Conservation (phyloP, 2,329 filamentous ascomycete genomes). For the Fusarium sp. region DNA sequence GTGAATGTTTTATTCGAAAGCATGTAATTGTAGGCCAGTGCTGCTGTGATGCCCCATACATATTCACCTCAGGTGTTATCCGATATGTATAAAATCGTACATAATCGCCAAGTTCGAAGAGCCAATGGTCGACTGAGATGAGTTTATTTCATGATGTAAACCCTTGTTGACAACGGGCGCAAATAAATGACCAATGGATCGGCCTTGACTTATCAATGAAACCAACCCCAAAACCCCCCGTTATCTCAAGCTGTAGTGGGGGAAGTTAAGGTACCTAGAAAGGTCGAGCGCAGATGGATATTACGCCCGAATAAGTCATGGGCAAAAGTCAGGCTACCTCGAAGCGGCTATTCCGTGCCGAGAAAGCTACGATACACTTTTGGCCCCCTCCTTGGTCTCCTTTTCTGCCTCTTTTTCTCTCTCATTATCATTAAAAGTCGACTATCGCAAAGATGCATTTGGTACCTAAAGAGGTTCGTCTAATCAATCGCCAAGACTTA, state of each 20-base stretch:
- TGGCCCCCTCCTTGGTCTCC: conserved; percentile 10
- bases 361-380: conserved; percentile 18
- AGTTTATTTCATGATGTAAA: conserved; percentile 25
- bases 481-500: conserved; percentile 20
- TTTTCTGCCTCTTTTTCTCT: neutral
- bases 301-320: conserved; percentile 27
- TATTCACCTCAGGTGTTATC: conserved; percentile 14
- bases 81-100: conserved; percentile 21
- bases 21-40: neutral
- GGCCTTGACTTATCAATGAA: conserved; percentile 28
- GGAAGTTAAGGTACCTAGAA: conserved; percentile 7
- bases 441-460: conserved; percentile 59
- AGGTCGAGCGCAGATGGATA: conserved; percentile 11
- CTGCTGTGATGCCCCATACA: neutral
- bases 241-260: conserved; percentile 34
- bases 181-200: conserved; percentile 28
- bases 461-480: conserved; percentile 64
- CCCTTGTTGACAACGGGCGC: conserved; percentile 20
- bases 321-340: conserved; percentile 33
- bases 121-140: conserved; percentile 14
- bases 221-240: conserved; percentile 15
- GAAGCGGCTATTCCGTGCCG: conserved; percentile 36
- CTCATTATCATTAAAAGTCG: conserved; percentile 3
- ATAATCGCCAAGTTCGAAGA: conserved; percentile 13
- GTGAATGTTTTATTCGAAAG: neutral